Percentiles rank a stretch among this genome's conserved stretches.
phyloP scores from a whole-genome alignment of 192 early-diverging fungal genomes.

The Umbelopsis sp. region DNA sequence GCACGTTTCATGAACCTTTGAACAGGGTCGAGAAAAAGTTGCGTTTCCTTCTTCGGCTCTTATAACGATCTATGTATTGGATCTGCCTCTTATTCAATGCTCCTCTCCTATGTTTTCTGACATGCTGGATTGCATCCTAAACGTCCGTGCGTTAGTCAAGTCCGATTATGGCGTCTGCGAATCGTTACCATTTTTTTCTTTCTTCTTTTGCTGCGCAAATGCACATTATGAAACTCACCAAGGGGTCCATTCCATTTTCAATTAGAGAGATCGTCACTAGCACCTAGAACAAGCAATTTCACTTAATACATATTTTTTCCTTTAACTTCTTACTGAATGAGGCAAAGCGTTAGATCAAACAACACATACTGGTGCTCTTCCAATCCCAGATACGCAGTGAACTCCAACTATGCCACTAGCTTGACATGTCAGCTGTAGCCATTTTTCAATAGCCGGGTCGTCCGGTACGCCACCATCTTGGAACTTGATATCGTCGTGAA shows the following conservation, averaged over 20 bases:
- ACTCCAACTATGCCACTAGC: slow-evolving; percentile 48
- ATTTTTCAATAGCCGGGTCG: slow-evolving; percentile 38
- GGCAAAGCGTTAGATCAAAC: slow-evolving; percentile 25
- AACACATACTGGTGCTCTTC: slow-evolving; percentile 71
- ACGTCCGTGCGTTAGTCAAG: slow-evolving; percentile 1
- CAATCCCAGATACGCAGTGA: slow-evolving; percentile 80
- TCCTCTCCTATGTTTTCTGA: slow-evolving; percentile 47
- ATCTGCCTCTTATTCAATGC: slow-evolving; percentile 51
- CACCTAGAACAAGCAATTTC: slow-evolving; percentile 34
- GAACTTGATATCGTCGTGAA: slow-evolving; percentile 71
- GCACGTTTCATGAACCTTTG: background rate
- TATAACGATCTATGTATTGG: slow-evolving; percentile 48
- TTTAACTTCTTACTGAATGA: background rate
- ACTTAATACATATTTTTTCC: background rate
- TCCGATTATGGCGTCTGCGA: background rate
- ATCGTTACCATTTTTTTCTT: background rate
- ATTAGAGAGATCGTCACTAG: slow-evolving; percentile 73
- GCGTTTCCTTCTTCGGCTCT: background rate
- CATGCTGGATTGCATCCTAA: slow-evolving; percentile 52
- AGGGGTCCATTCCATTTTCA: slow-evolving; percentile 72
- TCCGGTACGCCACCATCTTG: slow-evolving; percentile 68
- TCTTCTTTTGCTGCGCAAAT: slow-evolving; percentile 2
- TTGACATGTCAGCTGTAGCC: slow-evolving; percentile 45
- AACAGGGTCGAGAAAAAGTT: background rate
- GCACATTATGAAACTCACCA: slow-evolving; percentile 42